Base-by-base conservation (phyloP, 495 filamentous ascomycete species). In the Annulohypoxylon nitens region DNA sequence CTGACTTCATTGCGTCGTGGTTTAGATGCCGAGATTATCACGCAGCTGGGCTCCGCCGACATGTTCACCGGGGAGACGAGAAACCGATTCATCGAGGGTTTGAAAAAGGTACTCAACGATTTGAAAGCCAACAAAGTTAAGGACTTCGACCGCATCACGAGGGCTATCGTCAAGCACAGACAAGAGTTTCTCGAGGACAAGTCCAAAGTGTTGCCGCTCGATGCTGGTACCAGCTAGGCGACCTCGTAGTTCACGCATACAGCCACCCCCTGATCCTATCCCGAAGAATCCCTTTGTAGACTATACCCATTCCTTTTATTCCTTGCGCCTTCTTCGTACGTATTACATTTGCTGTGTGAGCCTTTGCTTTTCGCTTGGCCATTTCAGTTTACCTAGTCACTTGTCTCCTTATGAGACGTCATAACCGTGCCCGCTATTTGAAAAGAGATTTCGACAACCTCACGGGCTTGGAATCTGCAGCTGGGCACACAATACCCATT, bases 21-120 rank as follows among this genome's bases (percentile, higher is more conserved):
- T 81, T 50, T 84, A 97, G 95, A 97, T 88, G 92, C 96, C 79
- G 90, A 91, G 76, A 92, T 97, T 55, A 90, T 97, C 55, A 85
- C 93, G 64, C 89, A 97, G 68, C 88, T 98, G 76, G 93, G 93
- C 69, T 88, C 89, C 34, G 81, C 90, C 61, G 93, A 94, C 75
- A 90, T 91, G 55, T 89, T 89, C 73, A 88, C 83, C 20, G 86
- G 89, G 69, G 90, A 93, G 80, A 89, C 93, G 73, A 89, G 88
- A 79, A 83, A 87, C 71, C 84, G 84, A 67, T 99, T 94, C 82
- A 88, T 90, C 58, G 84, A 88, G 58, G 95, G 94, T 36, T 82
- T 99, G 54, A 90, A 89, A 70, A 83, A 88, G 67, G 87, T 95
- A 36, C 90, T 99, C 71, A 88, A 90, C 73, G 87, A 91, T 39